Base-by-base conservation (phyloP, 257 asterid species). In the Fraxinus pennsylvanica region DNA sequence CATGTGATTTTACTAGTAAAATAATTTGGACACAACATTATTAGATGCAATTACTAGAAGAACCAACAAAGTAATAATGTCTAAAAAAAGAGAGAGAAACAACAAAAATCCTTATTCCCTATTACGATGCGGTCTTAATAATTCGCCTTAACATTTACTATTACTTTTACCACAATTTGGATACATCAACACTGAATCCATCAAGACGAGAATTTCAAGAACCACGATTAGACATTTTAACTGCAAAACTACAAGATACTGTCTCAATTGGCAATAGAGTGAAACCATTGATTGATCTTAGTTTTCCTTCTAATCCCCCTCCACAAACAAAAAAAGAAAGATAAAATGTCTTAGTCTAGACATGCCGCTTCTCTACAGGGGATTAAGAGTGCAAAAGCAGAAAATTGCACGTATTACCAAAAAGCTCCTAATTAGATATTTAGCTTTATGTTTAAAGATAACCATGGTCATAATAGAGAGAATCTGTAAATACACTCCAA, bases 301-400 rank as follows among this genome's bases (percentile, higher is more conserved):
- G 65, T 59, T 57, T 14, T 29, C 63, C 25, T 67, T 59, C 82
- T 82, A 52, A 14, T 25, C 61, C 39, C 74, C 66, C 38, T 59
- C 67, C 67, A 59, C 67, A 59, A 59, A n/a, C 29, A n/a, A 59
- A 19, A 54, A 59, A 59, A 22, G 12, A n/a, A 7, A 54, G 6
- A 71, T 38, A 45, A 32, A 13, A 76, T 17, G 41, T 33, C 66
- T 71, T 59, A 35, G 5, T 30, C 52, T 74, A 79, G 68, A 63
- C 14, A 22, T 45, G 68, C 13, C 36, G 54, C 78, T 73, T 80
- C 72, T 38, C 80, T 50, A 17, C 52, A 71, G 30, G 54, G 71
- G 66, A 47, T 19, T 54, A 71, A 21, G 41, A 71, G 14, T 52
- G 69, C 68, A 75, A 47, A 36, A 35, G 6, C 43, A 72, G 72